Percentiles rank a stretch among this genome's conserved stretches.
Conservation (phyloP, 352 stramenopile genomes). For the Phytopythium kandeliae region DNA sequence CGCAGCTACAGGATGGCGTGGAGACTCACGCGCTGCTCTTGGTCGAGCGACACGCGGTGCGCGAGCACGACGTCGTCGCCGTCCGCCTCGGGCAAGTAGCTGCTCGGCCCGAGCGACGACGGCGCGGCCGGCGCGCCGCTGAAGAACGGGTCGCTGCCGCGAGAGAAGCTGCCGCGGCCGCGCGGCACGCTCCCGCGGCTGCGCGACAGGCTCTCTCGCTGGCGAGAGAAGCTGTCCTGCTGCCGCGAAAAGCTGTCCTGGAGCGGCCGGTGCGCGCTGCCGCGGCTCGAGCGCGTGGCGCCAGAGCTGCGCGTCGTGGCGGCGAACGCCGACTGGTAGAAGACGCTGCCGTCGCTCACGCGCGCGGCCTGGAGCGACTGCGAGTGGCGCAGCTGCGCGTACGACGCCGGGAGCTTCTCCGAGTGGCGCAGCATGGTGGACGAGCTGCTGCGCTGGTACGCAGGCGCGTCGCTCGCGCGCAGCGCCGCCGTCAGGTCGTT, state of each 20-base stretch:
- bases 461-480: constrained; percentile 24
- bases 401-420: constrained; percentile 28
- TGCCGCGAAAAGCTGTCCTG: constrained; percentile 4
- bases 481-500: constrained; percentile 13
- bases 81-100: constrained; percentile 23
- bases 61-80: constrained; percentile 52
- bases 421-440: constrained; percentile 9
- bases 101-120: constrained; percentile 6
- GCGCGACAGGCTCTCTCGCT: background rate
- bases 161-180: constrained; percentile 3
- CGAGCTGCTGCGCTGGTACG: constrained; percentile 32
- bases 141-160: constrained; percentile 9
- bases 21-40: constrained; percentile 55
- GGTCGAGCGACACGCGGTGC: constrained; percentile 51
- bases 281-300: constrained; percentile 1
- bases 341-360: constrained; percentile 38
- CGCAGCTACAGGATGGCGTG: constrained; percentile 44
- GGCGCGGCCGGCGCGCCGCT: background rate
- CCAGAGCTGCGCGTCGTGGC: constrained; percentile 6
- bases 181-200: background rate
- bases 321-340: constrained; percentile 30
- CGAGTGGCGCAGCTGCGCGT: constrained; percentile 14
- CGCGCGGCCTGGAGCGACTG: constrained; percentile 17
- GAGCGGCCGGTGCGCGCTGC: background rate
- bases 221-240: background rate